These are phyloP conservation scores for Cercospora sojina DNA, from an alignment of 2,329 filamentous ascomycete species.

Conservation along the genomic window DNA sequence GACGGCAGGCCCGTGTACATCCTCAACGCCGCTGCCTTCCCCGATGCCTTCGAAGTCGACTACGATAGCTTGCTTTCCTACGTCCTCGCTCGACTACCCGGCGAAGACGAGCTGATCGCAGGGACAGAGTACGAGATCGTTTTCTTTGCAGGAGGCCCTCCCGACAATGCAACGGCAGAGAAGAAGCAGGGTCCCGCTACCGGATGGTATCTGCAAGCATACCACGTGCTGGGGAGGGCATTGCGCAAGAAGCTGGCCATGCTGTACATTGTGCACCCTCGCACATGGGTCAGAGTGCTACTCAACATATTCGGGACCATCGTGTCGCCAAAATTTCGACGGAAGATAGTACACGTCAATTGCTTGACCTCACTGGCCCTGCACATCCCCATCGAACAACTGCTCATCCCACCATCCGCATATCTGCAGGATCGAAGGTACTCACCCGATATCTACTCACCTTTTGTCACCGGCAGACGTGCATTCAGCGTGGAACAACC, in stretches of 20 bases:
- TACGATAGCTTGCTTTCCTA: constrained; percentile 57
- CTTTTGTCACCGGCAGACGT: constrained; percentile 47
- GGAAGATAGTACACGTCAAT: constrained; percentile 58
- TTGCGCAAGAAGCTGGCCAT: constrained; percentile 56
- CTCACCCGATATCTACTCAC: constrained; percentile 48
- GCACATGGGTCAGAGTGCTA: constrained; percentile 57
- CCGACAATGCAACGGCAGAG: constrained; percentile 43
- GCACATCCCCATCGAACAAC: constrained; percentile 53
- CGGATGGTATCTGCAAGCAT: constrained; percentile 59
- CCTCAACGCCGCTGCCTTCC: constrained; percentile 57
- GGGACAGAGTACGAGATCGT: constrained; percentile 57
- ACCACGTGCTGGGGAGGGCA: constrained; percentile 55
- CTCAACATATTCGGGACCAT: constrained; percentile 58
- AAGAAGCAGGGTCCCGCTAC: constrained; percentile 53
- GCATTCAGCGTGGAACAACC: constrained; percentile 51
- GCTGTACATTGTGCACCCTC: constrained; percentile 59
- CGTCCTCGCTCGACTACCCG: constrained; percentile 54
- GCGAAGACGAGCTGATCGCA: constrained; percentile 55
- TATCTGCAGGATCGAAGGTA: constrained; percentile 56
- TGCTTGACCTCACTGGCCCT: constrained; percentile 51
- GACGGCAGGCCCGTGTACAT: constrained; percentile 54
- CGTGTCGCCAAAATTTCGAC: constrained; percentile 57
- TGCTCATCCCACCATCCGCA: constrained; percentile 55
- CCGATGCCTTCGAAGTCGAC: constrained; percentile 54
- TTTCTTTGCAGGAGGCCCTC: constrained; percentile 57